Base-by-base conservation (phyloP, 2,329 filamentous ascomycete genomes). In the Triangularia verruculosa region DNA sequence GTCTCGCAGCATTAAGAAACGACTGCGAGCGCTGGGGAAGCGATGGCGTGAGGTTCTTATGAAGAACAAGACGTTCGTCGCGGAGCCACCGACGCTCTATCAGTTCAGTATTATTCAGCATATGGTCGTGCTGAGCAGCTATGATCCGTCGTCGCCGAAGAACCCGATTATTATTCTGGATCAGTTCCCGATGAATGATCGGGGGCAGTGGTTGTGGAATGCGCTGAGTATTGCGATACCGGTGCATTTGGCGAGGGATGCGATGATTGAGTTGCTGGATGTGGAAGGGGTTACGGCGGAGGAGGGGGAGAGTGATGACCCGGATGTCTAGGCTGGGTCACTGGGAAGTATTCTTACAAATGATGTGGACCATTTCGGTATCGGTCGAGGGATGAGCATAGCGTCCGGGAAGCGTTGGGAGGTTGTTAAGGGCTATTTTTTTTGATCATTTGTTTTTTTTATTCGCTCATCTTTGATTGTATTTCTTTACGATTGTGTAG, bases 21-120 rank as follows among this genome's bases (percentile, higher is more conserved):
- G 62, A 27, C 59, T 71, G 32, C 32, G 47, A 11, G 11, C 13
- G 5, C 24, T 70, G 62, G 69, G 64, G 20, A 25, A 59, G 30
- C 53, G 39, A 15, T 71, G 69, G 69, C 61, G 69, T 6, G 51
- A 62, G 2, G 22, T 52, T 17, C 61, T 73, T 25, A n/a, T 56
- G 17, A 24, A 43, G 25, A 32, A 57, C 34, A 62, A 57, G 17
- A 51, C 57, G 13, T 64, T 63, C 28, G 17, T 66, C 56, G 52
- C 64, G 13, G 61, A 66, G 20, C 73, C 74, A 0, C 73, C 75
- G 5, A 69, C 75, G 9, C 68, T 77, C n/a, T 77, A 73, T 62
- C 72, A 70, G 6, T 75, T 86, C 77, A 69, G 84, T 75, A 69
- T 86, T 76, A 47, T 77, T 75, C 65, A 85, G 74, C 75, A 87